A percentile compares a stretch with the other conserved stretches of the same genome.
phyloP scores from a whole-genome alignment of 2,329 filamentous ascomycete genomes.

The Penicillium polonicum region DNA sequence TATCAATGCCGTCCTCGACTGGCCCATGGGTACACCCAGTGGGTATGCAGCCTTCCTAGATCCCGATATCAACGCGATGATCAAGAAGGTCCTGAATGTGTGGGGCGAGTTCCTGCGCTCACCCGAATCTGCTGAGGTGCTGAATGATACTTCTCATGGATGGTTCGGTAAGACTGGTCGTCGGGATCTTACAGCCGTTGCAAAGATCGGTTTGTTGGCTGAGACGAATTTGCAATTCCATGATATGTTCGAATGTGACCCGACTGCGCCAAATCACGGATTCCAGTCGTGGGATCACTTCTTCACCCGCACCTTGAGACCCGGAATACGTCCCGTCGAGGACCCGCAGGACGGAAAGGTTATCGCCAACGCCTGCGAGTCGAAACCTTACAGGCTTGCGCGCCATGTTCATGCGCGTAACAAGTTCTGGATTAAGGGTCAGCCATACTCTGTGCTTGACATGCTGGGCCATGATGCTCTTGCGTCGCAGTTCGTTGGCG shows the following conservation, averaged over 20 bases:
- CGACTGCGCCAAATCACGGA: constrained; percentile 41
- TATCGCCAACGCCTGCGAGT: constrained; percentile 66
- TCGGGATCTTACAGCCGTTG: constrained; percentile 42
- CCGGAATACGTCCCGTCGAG: constrained; percentile 58
- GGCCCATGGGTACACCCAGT: constrained; percentile 57
- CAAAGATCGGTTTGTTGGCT: constrained; percentile 22
- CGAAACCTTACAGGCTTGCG: constrained; percentile 55
- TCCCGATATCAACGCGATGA: constrained; percentile 51
- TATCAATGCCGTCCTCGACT: constrained; percentile 59
- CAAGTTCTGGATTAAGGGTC: constrained; percentile 66
- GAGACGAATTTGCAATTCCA: constrained; percentile 28
- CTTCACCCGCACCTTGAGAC: constrained; percentile 61
- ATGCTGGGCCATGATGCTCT: constrained; percentile 61
- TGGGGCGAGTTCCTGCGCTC: constrained; percentile 57
- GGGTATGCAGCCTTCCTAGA: constrained; percentile 57
- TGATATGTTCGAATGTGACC: constrained; percentile 32
- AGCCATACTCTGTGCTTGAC: constrained; percentile 64
- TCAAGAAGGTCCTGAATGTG: constrained; percentile 53
- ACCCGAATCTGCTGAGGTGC: constrained; percentile 55
- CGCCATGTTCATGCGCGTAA: constrained; percentile 56
- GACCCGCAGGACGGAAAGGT: constrained; percentile 51
- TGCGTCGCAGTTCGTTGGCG: constrained; percentile 56
- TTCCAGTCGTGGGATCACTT: constrained; percentile 70
- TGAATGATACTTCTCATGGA: constrained; percentile 44
- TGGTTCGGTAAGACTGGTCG: constrained; percentile 57